phyloP scores from a whole-genome alignment of 1,139 yeast species.

The Lodderomyces beijingensis region DNA sequence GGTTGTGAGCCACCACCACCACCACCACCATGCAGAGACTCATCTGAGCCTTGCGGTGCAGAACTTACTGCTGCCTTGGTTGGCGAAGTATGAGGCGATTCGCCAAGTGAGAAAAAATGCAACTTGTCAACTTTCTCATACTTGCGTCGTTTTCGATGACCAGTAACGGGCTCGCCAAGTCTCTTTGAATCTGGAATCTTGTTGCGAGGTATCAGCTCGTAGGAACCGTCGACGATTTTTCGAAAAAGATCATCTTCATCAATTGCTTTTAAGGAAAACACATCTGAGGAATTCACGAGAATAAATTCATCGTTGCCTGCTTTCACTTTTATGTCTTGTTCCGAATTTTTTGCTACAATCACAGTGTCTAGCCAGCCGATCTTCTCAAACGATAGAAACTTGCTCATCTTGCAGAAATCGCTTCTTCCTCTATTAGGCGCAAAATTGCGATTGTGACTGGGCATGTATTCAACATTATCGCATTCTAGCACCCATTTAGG shows the following conservation, averaged over 20 bases:
- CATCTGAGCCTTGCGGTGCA: background rate
- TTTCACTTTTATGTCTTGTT: constrained; percentile 16
- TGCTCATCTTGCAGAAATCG: constrained; percentile 12
- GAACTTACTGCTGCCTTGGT: constrained; percentile 1
- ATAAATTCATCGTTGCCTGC: constrained; percentile 8
- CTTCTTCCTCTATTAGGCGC: constrained; percentile 16
- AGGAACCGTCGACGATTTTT: constrained; percentile 7
- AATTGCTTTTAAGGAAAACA: constrained; percentile 5
- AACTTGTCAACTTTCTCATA: constrained; percentile 29
- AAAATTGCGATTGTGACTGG: constrained; percentile 13
- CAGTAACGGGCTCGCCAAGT: constrained; percentile 7
- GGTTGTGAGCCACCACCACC: too few species aligned
- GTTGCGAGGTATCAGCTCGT: constrained; percentile 9
- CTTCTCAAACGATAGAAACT: constrained; percentile 10
- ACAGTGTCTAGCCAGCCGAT: constrained; percentile 10
- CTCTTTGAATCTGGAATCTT: constrained; percentile 4
- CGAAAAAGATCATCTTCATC: constrained; percentile 11
- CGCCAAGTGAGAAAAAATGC: constrained; percentile 30
- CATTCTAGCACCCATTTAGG: constrained; percentile 21
- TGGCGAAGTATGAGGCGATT: constrained; percentile 8
- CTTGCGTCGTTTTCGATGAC: constrained; percentile 25
- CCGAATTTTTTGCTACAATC: constrained; percentile 5
- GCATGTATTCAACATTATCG: constrained; percentile 16
- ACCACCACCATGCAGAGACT: too few species aligned
- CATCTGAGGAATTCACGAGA: constrained; percentile 4